These are phyloP conservation scores for Silene conica DNA, from an alignment of 148 eudicot species.

Conservation along the genomic window DNA sequence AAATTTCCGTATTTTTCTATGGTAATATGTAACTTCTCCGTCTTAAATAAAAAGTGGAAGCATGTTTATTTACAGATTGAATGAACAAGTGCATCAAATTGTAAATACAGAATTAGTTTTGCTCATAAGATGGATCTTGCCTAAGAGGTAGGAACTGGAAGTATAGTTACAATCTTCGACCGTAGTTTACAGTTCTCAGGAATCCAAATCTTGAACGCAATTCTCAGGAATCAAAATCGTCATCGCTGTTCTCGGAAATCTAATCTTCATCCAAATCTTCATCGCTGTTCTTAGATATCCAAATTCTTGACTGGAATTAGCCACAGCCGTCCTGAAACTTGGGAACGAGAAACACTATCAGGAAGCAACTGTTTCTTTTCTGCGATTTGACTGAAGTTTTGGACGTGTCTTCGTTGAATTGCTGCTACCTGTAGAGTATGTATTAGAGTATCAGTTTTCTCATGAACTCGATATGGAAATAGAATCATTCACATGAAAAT, in stretches of 20 bases:
- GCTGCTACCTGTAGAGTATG: slow-evolving; percentile 20
- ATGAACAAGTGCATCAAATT: background rate
- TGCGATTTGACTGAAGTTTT: slow-evolving; percentile 13
- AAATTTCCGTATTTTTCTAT: background rate
- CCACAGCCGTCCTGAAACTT: too few relatives aligned
- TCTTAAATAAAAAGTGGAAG: background rate
- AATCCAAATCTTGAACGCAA: background rate
- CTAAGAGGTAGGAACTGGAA: background rate
- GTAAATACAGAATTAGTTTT: background rate
- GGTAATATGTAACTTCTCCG: background rate
- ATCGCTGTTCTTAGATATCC: background rate
- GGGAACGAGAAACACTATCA: background rate
- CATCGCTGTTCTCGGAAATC: too few relatives aligned
- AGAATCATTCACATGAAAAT: slow-evolving; percentile 4
- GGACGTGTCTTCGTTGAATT: slow-evolving; percentile 16
- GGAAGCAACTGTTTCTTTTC: slow-evolving; percentile 22
- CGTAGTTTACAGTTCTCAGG: background rate
- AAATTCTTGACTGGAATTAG: too few relatives aligned
- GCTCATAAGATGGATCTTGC: background rate
- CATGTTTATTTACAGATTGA: slow-evolving; percentile 1
- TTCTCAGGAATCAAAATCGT: slow-evolving; percentile 3
- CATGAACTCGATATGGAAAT: background rate
- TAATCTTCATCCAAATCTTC: background rate
- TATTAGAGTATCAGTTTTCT: background rate
- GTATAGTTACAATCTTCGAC: background rate